phyloP scores from a whole-genome alignment of 225 moss, liverwort and hornwort genomes.

The Neckera pumila region DNA sequence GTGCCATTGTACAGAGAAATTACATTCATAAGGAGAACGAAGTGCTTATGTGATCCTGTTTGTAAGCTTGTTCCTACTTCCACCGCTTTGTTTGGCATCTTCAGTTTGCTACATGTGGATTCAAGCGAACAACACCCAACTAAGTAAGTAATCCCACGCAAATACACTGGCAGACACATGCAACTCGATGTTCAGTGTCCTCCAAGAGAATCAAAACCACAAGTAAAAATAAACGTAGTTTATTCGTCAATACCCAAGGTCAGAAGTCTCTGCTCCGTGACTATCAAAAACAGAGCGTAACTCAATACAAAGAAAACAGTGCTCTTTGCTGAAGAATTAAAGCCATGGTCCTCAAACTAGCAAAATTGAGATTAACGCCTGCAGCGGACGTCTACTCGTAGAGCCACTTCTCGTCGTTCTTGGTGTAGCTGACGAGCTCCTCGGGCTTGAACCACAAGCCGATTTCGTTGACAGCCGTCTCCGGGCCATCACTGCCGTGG shows the following conservation, averaged over 20 bases:
- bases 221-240: background rate
- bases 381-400: conserved; percentile 27
- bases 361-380: conserved; percentile 21
- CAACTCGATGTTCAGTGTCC: background rate
- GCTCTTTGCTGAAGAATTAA: background rate
- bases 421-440: conserved; percentile 48
- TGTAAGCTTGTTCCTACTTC: background rate
- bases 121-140: background rate
- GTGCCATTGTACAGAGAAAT: background rate
- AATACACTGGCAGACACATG: background rate
- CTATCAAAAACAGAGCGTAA: background rate
- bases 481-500: conserved; percentile 60
- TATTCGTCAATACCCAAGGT: conserved; percentile 3
- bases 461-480: conserved; percentile 57
- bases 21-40: background rate
- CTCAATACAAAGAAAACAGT: background rate
- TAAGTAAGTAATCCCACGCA: background rate
- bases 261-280: background rate
- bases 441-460: conserved; percentile 65
- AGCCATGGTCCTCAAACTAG: conserved; percentile 25
- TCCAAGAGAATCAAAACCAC: background rate
- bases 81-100: background rate
- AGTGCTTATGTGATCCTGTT: background rate
- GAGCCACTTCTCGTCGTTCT: conserved; percentile 56
- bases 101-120: background rate